Conservation (phyloP, 306 rosid genomes). For the Carpinus fangiana region DNA sequence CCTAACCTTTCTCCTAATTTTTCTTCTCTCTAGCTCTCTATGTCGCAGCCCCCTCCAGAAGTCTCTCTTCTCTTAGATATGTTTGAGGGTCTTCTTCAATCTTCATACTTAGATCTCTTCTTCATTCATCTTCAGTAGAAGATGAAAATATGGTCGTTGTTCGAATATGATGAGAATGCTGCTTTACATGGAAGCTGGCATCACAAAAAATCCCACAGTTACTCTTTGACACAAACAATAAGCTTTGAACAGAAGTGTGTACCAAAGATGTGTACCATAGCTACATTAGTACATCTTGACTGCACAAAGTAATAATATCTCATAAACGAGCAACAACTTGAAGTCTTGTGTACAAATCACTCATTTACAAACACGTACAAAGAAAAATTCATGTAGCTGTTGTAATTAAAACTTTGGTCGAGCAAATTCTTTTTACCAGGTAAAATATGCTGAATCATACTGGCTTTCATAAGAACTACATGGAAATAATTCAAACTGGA, state of each 20-base stretch:
- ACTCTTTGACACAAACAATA: background rate
- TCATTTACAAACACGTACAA: background rate
- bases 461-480: conserved; percentile 1
- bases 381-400: background rate
- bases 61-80: too few relatives aligned
- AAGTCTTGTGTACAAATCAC: background rate
- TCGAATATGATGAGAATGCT: too few relatives aligned
- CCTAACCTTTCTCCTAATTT: too few relatives aligned
- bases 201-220: too few relatives aligned
- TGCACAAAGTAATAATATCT: background rate
- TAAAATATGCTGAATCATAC: background rate
- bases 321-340: conserved; percentile 4
- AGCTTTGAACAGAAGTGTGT: background rate
- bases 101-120: too few relatives aligned
- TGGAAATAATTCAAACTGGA: background rate
- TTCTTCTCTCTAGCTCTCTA: too few relatives aligned
- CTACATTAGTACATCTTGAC: background rate
- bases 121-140: too few relatives aligned
- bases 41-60: too few relatives aligned
- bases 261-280: background rate
- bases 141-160: too few relatives aligned
- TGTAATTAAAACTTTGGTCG: background rate
- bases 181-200: too few relatives aligned
- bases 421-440: background rate
- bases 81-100: too few relatives aligned